These are phyloP conservation scores for Claviceps fusiformis DNA, from an alignment of 2,329 filamentous ascomycete species.

Conservation along the genomic window DNA sequence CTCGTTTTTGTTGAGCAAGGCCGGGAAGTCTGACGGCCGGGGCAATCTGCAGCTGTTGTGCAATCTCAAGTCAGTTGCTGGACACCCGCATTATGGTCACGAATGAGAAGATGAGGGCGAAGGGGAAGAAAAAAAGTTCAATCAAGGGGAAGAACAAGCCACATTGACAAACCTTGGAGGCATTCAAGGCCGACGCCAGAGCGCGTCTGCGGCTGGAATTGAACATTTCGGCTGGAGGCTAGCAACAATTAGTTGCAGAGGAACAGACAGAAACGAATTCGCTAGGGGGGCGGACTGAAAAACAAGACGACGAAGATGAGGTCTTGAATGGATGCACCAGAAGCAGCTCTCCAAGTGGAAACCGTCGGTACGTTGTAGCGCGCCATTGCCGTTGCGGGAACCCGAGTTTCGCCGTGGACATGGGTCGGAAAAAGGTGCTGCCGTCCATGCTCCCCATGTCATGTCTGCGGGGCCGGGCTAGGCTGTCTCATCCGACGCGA, in stretches of 20 bases:
- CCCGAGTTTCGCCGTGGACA: constrained; percentile 11
- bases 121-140: constrained; percentile 2
- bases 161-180: constrained; percentile 51
- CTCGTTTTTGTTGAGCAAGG: constrained; percentile 65
- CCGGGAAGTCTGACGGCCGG: constrained; percentile 46
- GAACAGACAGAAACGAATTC: constrained; percentile 8
- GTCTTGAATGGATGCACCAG: constrained; percentile 3
- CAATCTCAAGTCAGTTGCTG: constrained; percentile 3
- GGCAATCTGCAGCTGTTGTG: constrained; percentile 19
- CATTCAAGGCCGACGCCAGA: constrained; percentile 65
- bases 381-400: neutral
- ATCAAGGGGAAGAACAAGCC: neutral
- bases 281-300: constrained; percentile 4
- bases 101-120: neutral
- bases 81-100: constrained; percentile 5
- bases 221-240: constrained; percentile 52
- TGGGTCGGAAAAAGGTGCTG: constrained; percentile 7
- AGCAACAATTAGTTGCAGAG: constrained; percentile 8
- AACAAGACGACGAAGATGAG: constrained; percentile 3
- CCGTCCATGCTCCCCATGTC: neutral
- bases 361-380: constrained; percentile 6
- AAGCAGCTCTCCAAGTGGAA: constrained; percentile 10
- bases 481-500: too few species aligned
- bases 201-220: constrained; percentile 73
- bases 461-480: neutral